phyloP scores from a whole-genome alignment of 2,329 filamentous ascomycete genomes.

The Neocucurbitaria cava region DNA sequence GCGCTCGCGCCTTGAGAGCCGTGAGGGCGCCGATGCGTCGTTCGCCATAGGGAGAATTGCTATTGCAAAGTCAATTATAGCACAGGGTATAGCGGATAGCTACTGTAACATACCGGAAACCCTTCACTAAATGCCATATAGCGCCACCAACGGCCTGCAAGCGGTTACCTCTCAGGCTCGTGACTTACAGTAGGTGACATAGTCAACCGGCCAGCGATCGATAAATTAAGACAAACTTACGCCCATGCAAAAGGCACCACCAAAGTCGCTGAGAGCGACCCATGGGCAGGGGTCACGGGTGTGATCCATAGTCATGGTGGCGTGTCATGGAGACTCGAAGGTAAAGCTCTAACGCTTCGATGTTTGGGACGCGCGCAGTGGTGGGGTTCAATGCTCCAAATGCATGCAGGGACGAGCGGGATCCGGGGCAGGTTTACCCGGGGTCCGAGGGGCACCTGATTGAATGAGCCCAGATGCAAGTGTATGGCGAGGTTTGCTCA shows the following conservation, averaged over 20 bases:
- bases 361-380: conserved; percentile 5
- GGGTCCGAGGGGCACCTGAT: conserved; percentile 1
- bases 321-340: conserved; percentile 4
- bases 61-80: conserved; percentile 6
- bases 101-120: conserved; percentile 62
- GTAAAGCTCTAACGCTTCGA: background rate
- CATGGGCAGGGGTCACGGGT: conserved; percentile 93
- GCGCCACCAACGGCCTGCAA: conserved; percentile 48
- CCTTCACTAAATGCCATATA: conserved; percentile 96
- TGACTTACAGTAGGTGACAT: conserved; percentile 4
- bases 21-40: conserved; percentile 90
- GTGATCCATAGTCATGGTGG: conserved; percentile 75
- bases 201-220: conserved; percentile 1
- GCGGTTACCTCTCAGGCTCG: conserved; percentile 5
- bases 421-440: conserved; percentile 8
- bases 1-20: conserved; percentile 94
- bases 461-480: background rate
- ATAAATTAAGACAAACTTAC: conserved; percentile 66
- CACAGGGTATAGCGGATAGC: no score
- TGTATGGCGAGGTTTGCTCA: background rate
- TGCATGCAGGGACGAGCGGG: conserved; percentile 21
- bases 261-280: conserved; percentile 96
- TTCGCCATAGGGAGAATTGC: conserved; percentile 73
- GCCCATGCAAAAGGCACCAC: conserved; percentile 95
- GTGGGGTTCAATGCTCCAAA: conserved; percentile 9